These are phyloP conservation scores for Fusarium sp. DNA, from an alignment of 2,329 filamentous ascomycete species.

Conservation along the genomic window DNA sequence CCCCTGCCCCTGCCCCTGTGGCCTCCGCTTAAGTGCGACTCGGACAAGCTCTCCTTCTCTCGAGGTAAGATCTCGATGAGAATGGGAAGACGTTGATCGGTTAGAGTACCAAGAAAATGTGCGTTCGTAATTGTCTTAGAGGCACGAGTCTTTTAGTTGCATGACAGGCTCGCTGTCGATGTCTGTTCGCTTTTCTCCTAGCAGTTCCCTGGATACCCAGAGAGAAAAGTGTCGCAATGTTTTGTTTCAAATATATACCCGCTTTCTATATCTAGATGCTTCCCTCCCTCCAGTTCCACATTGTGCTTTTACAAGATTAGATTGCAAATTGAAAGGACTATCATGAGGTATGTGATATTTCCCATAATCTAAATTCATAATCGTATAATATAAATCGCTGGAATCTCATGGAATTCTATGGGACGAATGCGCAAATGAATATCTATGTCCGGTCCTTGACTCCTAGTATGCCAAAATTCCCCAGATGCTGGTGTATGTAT, in stretches of 20 bases:
- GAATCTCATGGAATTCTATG: background rate
- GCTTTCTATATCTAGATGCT: slow-evolving; percentile 9
- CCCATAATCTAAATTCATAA: background rate
- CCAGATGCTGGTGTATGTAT: background rate
- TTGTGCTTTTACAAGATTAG: background rate
- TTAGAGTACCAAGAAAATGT: background rate
- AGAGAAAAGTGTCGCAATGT: slow-evolving; percentile 40
- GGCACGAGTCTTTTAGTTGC: background rate
- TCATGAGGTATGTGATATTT: background rate
- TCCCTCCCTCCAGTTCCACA: background rate
- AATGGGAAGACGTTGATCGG: slow-evolving; percentile 4
- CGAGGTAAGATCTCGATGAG: background rate
- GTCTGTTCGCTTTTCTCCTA: slow-evolving; percentile 36
- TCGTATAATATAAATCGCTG: background rate
- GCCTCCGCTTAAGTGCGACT: slow-evolving; percentile 30
- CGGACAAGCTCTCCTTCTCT: background rate
- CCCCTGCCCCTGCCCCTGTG: slow-evolving; percentile 36
- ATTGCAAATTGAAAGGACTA: background rate
- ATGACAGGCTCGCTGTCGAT: slow-evolving; percentile 1
- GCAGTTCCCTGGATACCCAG: slow-evolving; percentile 46
- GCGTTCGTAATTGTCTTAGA: background rate
- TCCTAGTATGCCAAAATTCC: background rate
- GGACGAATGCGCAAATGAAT: slow-evolving; percentile 28
- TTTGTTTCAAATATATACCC: slow-evolving; percentile 45
- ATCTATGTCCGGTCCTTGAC: slow-evolving; percentile 9